Evolutionary conservation across 345 rosid genomes (phyloP).

Genomic region (Aquilaria yunnanensis): DNA sequence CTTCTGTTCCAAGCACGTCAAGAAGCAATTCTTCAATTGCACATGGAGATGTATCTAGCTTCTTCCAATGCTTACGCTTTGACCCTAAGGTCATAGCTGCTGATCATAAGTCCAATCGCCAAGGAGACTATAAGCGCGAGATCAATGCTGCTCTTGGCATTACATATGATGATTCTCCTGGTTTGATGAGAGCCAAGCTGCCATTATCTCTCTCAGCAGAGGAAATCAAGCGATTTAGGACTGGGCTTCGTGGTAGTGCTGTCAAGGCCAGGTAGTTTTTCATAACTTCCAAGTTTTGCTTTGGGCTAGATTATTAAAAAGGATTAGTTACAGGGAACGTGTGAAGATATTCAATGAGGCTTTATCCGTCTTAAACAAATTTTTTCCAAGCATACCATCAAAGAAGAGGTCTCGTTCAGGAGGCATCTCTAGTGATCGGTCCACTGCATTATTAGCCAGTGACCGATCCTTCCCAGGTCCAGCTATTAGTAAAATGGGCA

Average conservation of each 20-base stretch:
- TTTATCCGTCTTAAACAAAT: slow-evolving; percentile 71
- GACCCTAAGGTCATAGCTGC: slow-evolving; percentile 71
- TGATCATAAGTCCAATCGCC: slow-evolving; percentile 71
- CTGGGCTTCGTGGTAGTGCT: slow-evolving; percentile 56
- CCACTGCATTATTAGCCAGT: slow-evolving; percentile 40
- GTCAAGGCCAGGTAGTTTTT: slow-evolving; percentile 78
- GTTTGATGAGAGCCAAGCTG: slow-evolving; percentile 54
- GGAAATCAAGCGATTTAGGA: slow-evolving; percentile 68
- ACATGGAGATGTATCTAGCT: slow-evolving; percentile 64
- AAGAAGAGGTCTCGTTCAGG: slow-evolving; percentile 91
- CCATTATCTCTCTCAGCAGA: slow-evolving; percentile 50
- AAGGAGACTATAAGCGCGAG: slow-evolving; percentile 64
- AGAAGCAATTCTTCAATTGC: slow-evolving; percentile 57
- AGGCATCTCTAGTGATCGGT: slow-evolving; percentile 51
- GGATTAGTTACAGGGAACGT: slow-evolving; percentile 63
- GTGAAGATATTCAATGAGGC: slow-evolving; percentile 70
- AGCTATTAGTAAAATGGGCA: slow-evolving; percentile 62
- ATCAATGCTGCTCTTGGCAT: slow-evolving; percentile 68
- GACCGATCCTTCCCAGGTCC: slow-evolving; percentile 58
- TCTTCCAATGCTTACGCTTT: slow-evolving; percentile 68
- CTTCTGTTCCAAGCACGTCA: slow-evolving; percentile 63
- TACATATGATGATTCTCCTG: slow-evolving; percentile 65
- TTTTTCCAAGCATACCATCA: slow-evolving; percentile 60
- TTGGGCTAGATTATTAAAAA: slow-evolving; percentile 23
- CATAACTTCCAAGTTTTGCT: slow-evolving; percentile 17